Conservation (phyloP, 1,284 basidiomycete genomes). For the Heterobasidion irregulare region DNA sequence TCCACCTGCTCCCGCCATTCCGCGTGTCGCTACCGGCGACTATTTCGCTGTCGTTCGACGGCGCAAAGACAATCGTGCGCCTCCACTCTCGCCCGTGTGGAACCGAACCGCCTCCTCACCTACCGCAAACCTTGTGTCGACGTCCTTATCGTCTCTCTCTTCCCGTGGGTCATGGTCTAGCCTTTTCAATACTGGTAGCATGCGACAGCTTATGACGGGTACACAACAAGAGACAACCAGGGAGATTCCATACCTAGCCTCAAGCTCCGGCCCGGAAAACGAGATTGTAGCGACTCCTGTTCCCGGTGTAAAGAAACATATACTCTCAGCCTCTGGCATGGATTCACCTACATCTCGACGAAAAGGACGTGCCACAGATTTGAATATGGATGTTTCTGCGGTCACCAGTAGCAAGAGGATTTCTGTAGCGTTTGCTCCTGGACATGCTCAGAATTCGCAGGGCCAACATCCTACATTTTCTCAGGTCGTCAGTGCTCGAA, state of each 20-base stretch:
- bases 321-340: background rate
- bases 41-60: conserved; percentile 6
- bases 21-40: conserved; percentile 6
- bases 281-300: conserved; percentile 10
- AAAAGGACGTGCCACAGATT: conserved; percentile 2
- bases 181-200: conserved; percentile 52
- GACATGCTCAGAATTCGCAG: conserved; percentile 11
- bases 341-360: conserved; percentile 15
- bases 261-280: background rate
- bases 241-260: conserved; percentile 1
- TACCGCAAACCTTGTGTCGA: conserved; percentile 23
- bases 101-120: conserved; percentile 26
- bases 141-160: conserved; percentile 36
- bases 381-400: too few species aligned
- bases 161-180: conserved; percentile 73
- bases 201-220: conserved; percentile 55
- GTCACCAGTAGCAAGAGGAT: too few species aligned
- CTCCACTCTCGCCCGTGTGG: conserved; percentile 28
- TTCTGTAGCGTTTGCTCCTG: conserved; percentile 30
- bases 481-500: conserved; percentile 21
- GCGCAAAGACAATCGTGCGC: conserved; percentile 7
- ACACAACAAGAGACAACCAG: conserved; percentile 28
- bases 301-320: conserved; percentile 5
- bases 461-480: conserved; percentile 29
- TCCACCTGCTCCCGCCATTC: background rate